Conservation (phyloP, 257 asterid species). For the Nicotiana knightiana region DNA sequence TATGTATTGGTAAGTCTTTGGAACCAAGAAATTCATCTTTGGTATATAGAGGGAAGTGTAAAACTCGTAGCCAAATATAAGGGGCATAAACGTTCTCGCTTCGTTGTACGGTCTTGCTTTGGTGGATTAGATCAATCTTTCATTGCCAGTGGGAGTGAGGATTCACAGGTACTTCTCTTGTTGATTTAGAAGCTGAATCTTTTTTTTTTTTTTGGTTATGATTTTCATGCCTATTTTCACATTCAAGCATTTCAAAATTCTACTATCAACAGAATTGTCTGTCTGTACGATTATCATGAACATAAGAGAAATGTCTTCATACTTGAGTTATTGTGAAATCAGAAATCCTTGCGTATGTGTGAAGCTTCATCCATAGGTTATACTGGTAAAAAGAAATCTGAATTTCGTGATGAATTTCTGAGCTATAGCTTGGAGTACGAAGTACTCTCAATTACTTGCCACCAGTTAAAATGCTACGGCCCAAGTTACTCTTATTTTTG, state of each 20-base stretch:
- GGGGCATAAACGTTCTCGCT: constrained; percentile 83
- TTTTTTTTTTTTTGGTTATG: neutral
- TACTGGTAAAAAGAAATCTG: neutral
- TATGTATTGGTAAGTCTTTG: constrained; percentile 61
- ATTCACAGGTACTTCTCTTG: constrained; percentile 62
- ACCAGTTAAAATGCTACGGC: neutral
- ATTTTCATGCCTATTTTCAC: neutral
- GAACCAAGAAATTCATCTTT: constrained; percentile 80
- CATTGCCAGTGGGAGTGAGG: constrained; percentile 94
- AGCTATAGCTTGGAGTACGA: neutral
- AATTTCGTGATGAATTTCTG: neutral
- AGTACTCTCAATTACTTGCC: neutral
- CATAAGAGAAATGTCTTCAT: too few relatives aligned
- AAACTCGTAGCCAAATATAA: constrained; percentile 55
- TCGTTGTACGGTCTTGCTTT: constrained; percentile 73
- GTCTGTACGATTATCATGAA: too few relatives aligned
- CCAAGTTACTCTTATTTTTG: neutral
- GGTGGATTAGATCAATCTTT: constrained; percentile 83
- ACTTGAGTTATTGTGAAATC: neutral
- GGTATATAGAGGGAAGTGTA: constrained; percentile 59
- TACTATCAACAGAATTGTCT: neutral
- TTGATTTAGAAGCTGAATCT: neutral
- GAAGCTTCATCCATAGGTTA: neutral
- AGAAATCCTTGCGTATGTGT: neutral
- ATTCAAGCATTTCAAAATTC: neutral